A percentile compares a stretch with the other conserved stretches of the same genome.
phyloP scores from a whole-genome alignment of 768 basidiomycete genomes.

The Naganishia antarctica region DNA sequence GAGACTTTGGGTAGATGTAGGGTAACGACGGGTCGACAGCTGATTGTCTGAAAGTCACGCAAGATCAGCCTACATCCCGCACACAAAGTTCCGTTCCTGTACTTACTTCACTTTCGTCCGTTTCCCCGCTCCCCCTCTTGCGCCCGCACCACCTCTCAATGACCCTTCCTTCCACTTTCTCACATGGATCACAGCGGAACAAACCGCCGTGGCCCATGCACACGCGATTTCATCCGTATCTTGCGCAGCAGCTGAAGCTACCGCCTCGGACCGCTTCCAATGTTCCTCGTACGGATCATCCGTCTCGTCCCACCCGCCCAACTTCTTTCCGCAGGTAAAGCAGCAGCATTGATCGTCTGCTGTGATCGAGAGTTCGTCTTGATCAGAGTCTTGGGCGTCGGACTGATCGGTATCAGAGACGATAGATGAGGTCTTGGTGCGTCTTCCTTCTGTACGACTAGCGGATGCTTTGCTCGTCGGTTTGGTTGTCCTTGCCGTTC shows the following conservation, averaged over 20 bases:
- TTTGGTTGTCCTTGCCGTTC: constrained; percentile 37
- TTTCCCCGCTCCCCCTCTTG: constrained; percentile 18
- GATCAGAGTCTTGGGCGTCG: neutral
- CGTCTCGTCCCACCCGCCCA: constrained; percentile 75
- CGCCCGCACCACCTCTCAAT: neutral
- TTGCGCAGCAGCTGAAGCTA: neutral
- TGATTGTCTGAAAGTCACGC: neutral
- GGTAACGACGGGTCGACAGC: neutral
- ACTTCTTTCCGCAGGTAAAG: constrained; percentile 73
- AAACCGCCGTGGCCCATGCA: constrained; percentile 75
- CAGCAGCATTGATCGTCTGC: constrained; percentile 58
- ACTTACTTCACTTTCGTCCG: constrained; percentile 28
- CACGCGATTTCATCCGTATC: constrained; percentile 50
- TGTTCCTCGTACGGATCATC: constrained; percentile 88
- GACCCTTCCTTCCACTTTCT: constrained; percentile 18
- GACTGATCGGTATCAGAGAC: neutral
- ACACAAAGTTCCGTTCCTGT: too few relatives aligned
- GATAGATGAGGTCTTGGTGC: neutral
- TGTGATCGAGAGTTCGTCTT: neutral
- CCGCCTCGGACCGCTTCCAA: constrained; percentile 58
- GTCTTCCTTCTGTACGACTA: neutral
- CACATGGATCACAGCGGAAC: constrained; percentile 56
- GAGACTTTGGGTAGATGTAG: neutral
- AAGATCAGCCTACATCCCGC: too few relatives aligned
- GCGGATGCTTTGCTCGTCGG: constrained; percentile 30